Conservation (phyloP, 768 basidiomycete genomes). For the Amanita rubescens region DNA sequence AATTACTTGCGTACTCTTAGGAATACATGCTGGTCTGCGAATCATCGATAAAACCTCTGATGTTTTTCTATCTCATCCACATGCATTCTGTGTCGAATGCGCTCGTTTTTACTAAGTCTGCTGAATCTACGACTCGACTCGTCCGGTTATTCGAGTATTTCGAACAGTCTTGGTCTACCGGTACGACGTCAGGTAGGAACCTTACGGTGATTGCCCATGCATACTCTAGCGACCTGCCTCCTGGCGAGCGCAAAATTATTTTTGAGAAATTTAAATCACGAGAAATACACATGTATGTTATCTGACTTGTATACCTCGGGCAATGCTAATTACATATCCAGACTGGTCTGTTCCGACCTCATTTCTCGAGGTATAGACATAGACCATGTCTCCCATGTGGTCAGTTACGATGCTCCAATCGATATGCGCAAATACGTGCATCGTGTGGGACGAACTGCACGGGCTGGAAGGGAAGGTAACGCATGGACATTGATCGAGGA, state of each 20-base stretch:
- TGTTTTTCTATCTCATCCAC: slow-evolving; percentile 83
- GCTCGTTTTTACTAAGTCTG: slow-evolving; percentile 94
- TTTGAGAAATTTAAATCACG: slow-evolving; percentile 76
- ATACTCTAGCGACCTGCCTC: slow-evolving; percentile 82
- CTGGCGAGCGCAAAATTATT: slow-evolving; percentile 65
- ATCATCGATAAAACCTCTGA: slow-evolving; percentile 75
- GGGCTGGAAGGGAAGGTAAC: slow-evolving; percentile 81
- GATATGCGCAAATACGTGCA: slow-evolving; percentile 99
- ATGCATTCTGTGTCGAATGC: slow-evolving; percentile 53
- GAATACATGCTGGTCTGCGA: slow-evolving; percentile 85
- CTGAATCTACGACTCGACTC: slow-evolving; percentile 82
- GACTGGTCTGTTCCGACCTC: slow-evolving; percentile 93
- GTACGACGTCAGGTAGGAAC: slow-evolving; percentile 12
- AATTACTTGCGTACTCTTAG: slow-evolving; percentile 32
- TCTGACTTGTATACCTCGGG: background rate
- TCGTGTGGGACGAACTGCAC: slow-evolving; percentile 91
- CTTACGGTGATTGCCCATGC: slow-evolving; percentile 44
- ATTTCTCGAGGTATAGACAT: slow-evolving; percentile 96
- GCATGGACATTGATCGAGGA: slow-evolving; percentile 97
- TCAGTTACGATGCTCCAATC: slow-evolving; percentile 94
- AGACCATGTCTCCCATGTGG: slow-evolving; percentile 83
- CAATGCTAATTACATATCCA: slow-evolving; percentile 21
- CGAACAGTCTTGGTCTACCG: slow-evolving; percentile 36
- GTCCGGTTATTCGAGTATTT: slow-evolving; percentile 79
- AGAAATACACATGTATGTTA: slow-evolving; percentile 73